Percentiles rank a stretch among this genome's conserved stretches.
Conservation (phyloP, 257 asterid species). For the Fraxinus excelsior region DNA sequence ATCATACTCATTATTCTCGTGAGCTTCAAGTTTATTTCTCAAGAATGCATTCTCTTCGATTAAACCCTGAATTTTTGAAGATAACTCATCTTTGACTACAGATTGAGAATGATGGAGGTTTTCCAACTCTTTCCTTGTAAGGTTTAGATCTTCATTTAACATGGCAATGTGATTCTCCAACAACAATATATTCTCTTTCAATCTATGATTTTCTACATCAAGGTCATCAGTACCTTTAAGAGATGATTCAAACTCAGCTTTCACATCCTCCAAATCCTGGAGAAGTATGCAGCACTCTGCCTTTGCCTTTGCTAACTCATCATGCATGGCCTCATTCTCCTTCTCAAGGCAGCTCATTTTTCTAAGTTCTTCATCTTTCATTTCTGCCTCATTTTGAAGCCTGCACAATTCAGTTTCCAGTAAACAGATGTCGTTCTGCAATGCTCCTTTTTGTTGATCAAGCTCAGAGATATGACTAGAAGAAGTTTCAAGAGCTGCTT, state of each 20-base stretch:
- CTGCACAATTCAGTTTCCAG: slow-evolving; percentile 43
- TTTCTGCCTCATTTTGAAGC: slow-evolving; percentile 52
- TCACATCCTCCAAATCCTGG: slow-evolving; percentile 56
- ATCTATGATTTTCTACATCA: slow-evolving; percentile 39
- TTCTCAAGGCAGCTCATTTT: slow-evolving; percentile 52
- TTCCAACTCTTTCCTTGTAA: slow-evolving; percentile 31
- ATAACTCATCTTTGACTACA: slow-evolving; percentile 37
- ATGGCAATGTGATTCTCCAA: slow-evolving; percentile 43
- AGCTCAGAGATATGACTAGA: slow-evolving; percentile 49
- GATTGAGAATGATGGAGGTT: slow-evolving; percentile 41
- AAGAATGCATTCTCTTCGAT: slow-evolving; percentile 46
- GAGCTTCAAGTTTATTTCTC: slow-evolving; percentile 51
- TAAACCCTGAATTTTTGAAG: slow-evolving; percentile 41
- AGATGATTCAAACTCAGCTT: slow-evolving; percentile 41
- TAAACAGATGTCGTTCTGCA: slow-evolving; percentile 44
- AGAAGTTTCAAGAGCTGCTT: slow-evolving; percentile 59
- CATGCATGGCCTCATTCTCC: slow-evolving; percentile 49
- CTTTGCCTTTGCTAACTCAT: slow-evolving; percentile 42
- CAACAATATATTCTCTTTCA: slow-evolving; percentile 33
- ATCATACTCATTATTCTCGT: slow-evolving; percentile 35
- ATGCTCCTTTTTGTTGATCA: slow-evolving; percentile 45
- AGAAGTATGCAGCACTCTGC: slow-evolving; percentile 40
- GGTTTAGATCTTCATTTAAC: slow-evolving; percentile 46
- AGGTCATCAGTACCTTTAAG: slow-evolving; percentile 24
- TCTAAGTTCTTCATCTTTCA: slow-evolving; percentile 49